Evolutionary conservation across 192 early-diverging fungal species (phyloP), one percentile per base, ranked within the genome.

Genomic region (Mortierella alpina): DNA sequence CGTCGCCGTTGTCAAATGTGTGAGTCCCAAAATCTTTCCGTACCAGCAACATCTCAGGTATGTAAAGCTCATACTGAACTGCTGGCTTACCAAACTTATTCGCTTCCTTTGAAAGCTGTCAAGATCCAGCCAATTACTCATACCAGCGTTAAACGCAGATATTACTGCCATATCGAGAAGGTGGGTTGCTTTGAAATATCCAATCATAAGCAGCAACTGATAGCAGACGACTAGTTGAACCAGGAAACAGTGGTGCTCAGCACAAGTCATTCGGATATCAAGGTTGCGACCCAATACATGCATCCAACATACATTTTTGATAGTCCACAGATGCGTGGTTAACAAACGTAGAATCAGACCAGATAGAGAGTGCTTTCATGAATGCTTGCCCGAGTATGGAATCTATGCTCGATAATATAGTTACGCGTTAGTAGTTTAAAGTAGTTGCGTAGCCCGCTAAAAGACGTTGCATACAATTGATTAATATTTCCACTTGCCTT

Each of bases 331-430:
- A 72, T 0, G 77, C 58, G 58, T 72, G 77, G 52, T 66, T 80
- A 39, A 80, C 60, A 39, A 80, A 55, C 55, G 68, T 63, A 5
- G 77, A 9, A 41, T 80, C 77, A 60, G 77, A 80, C 77, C 77
- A 80, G 59, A 80, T 63, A 41, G 59, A 61, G 6, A 80, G 10
- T 2, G 70, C 65, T 22, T 57, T 68, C 44, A 50, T 72, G 49
- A 80, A 80, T 8, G 65, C 63, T 42, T 50, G 50, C 17, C 40
- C 45, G 2, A 80, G 47, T 15, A 45, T 55, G 0, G 77, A 80
- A 46, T 72, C 77, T 78, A 70, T 4, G 46, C 5, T n/a, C 11
- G 10, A n/a, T 31, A 20, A 18, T n/a, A n/a, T 31, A n/a, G 12
- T n/a, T 51, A 51, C 50, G 12, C 41, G 40, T 59, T 8, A 23